Conservation (phyloP, 2,329 filamentous ascomycete species). For the Epichloe hybrida region DNA sequence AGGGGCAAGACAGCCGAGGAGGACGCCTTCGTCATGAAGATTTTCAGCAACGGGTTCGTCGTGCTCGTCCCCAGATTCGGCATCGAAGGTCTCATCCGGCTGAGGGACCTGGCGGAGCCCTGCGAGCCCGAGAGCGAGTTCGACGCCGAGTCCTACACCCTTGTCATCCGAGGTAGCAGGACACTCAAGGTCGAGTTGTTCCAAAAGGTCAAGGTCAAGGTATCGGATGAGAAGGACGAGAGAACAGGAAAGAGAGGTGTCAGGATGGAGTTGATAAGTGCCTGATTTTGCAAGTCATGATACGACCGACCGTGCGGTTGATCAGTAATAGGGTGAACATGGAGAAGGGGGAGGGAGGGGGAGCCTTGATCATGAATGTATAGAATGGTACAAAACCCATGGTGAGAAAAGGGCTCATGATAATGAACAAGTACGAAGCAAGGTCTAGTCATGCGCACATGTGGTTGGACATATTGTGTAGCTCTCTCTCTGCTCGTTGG, state of each 20-base stretch:
- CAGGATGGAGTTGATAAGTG: conserved; percentile 49
- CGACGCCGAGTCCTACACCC: conserved; percentile 72
- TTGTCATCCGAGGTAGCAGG: conserved; percentile 46
- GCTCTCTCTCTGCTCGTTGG: too few relatives aligned
- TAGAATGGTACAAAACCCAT: too few relatives aligned
- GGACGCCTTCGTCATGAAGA: conserved; percentile 90
- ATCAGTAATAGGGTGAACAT: too few relatives aligned
- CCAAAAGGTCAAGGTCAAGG: conserved; percentile 77
- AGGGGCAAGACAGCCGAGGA: conserved; percentile 65
- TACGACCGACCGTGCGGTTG: too few relatives aligned
- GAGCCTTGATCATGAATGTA: too few relatives aligned
- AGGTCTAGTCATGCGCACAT: too few relatives aligned
- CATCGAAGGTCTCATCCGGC: conserved; percentile 79
- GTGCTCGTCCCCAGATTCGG: conserved; percentile 93
- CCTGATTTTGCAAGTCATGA: not conserved
- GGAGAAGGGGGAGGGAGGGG: too few relatives aligned
- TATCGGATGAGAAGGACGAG: conserved; percentile 88
- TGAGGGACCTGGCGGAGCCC: conserved; percentile 66
- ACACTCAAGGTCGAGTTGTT: conserved; percentile 65
- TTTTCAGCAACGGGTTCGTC: conserved; percentile 95
- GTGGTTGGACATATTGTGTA: too few relatives aligned
- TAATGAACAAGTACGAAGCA: too few relatives aligned
- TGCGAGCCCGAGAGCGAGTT: conserved; percentile 67
- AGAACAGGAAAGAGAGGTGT: conserved; percentile 90
- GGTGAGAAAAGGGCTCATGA: too few relatives aligned